A percentile compares a stretch with the other conserved stretches of the same genome.
Conservation (phyloP, 164 flowering plant genomes). For the Cinnamomum chago region DNA sequence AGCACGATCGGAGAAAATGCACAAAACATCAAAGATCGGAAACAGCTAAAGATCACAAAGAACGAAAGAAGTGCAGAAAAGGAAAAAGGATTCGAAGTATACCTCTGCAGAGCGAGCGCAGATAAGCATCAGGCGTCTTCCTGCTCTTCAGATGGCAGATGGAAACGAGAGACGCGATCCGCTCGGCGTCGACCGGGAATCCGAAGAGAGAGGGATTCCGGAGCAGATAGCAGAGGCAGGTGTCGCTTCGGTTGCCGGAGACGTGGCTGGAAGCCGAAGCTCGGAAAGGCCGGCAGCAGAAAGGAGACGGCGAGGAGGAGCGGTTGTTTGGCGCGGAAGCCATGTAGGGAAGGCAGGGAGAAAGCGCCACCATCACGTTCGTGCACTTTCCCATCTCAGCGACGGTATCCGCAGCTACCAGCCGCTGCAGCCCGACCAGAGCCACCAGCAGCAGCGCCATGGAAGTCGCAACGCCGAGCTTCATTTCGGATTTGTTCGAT, state of each 20-base stretch:
- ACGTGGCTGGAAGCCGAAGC: background rate
- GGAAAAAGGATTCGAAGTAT: background rate
- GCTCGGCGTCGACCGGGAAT: conserved; percentile 3
- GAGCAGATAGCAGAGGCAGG: conserved; percentile 7
- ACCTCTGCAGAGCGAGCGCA: background rate
- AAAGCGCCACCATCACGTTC: background rate
- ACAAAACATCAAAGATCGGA: no score
- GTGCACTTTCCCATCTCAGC: background rate
- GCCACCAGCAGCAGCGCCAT: no score
- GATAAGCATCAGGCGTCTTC: background rate
- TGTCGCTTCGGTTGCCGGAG: no score
- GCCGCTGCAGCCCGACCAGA: no score
- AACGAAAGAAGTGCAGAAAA: background rate
- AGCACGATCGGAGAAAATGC: no score
- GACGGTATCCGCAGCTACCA: no score
- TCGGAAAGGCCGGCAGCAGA: conserved; percentile 3
- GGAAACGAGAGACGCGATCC: conserved; percentile 1
- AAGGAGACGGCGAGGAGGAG: conserved; percentile 1
- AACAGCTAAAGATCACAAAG: no score
- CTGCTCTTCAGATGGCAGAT: background rate
- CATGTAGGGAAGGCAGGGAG: conserved; percentile 4
- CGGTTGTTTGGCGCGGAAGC: background rate
- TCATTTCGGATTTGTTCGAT: no score
- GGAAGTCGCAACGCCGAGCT: no score
- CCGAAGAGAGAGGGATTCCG: conserved; percentile 5